Evolutionary conservation across 352 stramenopile genomes (phyloP), one percentile per base, ranked within the genome.

Genomic region (Phytophthora brassicae): DNA sequence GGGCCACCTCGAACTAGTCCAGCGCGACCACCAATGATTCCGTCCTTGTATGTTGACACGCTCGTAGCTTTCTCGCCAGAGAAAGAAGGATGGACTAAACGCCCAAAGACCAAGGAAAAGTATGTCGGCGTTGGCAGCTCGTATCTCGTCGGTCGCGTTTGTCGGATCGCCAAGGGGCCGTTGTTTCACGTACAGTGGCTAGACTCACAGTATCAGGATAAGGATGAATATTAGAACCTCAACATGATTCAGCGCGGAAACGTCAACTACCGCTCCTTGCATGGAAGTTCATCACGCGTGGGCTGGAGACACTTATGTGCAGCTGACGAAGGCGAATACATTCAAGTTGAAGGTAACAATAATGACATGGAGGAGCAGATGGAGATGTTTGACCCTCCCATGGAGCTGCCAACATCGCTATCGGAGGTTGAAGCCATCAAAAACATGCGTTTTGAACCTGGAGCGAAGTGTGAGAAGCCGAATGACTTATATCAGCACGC

Each of bases 171-270:
- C 28, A 54, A 63, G 24, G 44, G 35, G 4, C 3, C 29, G 35
- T 22, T 53, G 24, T 66, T 66, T 26, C 28, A 61, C 7, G 26
- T 66, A 7, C 49, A 52, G 24, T 61, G 50, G 43, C 17, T 66
- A 8, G 50, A 66, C 26, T 46, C 43, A 2, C 42, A 61, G 43
- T 61, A 50, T 5, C 50, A 61, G 20, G 46, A 14, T 23, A 45
- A 33, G 7, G 4, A 43, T 28, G 53, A 46, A 17, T 26, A 38
- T 12, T 24, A 46, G 19, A 60, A 39, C 17, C 29, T 60, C 24
- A 24, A 28, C 11, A 29, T 60, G 12, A 35, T 52, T 23, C 53
- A 52, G 19, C 41, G 41, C 4, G 41, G 53, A 3, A 35, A 52
- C 9, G n/a, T n/a, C n/a, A n/a, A n/a, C n/a, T n/a, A n/a, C n/a